These are phyloP conservation scores for Kitagawia praeruptora DNA, from an alignment of 129 eudicot species.

Conservation along the genomic window DNA sequence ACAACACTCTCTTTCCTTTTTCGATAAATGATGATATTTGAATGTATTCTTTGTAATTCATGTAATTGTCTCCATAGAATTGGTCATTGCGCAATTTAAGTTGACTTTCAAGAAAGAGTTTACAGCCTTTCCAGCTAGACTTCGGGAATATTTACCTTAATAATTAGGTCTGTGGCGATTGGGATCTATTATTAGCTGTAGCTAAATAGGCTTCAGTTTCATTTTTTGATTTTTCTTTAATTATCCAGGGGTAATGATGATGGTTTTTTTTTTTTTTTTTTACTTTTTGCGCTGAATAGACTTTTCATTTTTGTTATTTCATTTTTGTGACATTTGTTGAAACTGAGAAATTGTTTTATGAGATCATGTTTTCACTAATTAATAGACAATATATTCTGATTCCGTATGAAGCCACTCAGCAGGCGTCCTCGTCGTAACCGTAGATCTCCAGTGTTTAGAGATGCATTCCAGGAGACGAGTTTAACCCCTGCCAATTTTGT, in stretches of 20 bases:
- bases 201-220: not conserved
- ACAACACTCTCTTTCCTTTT: too few relatives aligned
- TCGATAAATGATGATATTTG: too few relatives aligned
- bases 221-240: not conserved
- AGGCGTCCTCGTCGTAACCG: slow-evolving; percentile 94
- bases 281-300: not conserved
- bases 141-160: too few relatives aligned
- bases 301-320: too few relatives aligned
- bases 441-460: slow-evolving; percentile 62
- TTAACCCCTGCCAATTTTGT: slow-evolving; percentile 83
- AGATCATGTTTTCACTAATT: not conserved
- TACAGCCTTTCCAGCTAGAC: too few relatives aligned
- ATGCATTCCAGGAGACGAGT: slow-evolving; percentile 93
- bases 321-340: too few relatives aligned
- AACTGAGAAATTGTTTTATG: not conserved
- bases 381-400: not conserved
- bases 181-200: not conserved
- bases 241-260: not conserved
- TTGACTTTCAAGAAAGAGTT: too few relatives aligned
- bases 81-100: too few relatives aligned
- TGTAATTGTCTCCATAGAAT: too few relatives aligned
- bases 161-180: too few relatives aligned
- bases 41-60: not conserved
- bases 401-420: slow-evolving; percentile 34
- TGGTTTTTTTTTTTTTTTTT: too few relatives aligned